Conservation (phyloP, 1,139 yeast species). For the Hansenula sp. region DNA sequence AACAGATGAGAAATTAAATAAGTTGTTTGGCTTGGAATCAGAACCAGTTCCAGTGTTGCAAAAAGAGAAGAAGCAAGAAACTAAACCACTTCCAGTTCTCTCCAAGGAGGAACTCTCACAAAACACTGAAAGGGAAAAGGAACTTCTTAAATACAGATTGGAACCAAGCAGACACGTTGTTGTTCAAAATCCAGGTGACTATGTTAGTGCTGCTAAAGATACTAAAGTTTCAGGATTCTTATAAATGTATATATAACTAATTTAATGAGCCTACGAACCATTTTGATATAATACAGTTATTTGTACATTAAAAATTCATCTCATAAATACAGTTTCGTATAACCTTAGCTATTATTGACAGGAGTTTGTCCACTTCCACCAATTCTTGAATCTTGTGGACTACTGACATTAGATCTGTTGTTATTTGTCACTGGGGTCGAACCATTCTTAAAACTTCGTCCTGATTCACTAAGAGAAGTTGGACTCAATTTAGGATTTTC, state of each 20-base stretch:
- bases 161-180: constrained; percentile 28
- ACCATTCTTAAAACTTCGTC: neutral
- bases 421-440: neutral
- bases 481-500: neutral
- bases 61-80: constrained; percentile 4
- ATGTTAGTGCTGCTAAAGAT: constrained; percentile 27
- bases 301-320: neutral
- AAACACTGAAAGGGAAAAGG: constrained; percentile 23
- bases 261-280: neutral
- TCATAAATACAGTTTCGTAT: too few species aligned
- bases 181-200: constrained; percentile 32
- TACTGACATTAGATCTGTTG: constrained; percentile 7
- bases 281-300: neutral
- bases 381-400: constrained; percentile 11
- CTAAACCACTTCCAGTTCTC: constrained; percentile 2
- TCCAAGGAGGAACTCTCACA: constrained; percentile 16
- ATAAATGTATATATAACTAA: constrained; percentile 10
- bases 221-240: constrained; percentile 28
- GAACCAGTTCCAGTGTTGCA: too few species aligned
- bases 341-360: neutral
- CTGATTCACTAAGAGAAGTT: neutral
- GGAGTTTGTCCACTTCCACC: neutral
- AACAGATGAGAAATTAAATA: constrained; percentile 14
- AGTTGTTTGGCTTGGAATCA: constrained; percentile 12
- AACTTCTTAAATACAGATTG: constrained; percentile 23